Evolutionary conservation across 2,329 filamentous ascomycete genomes (phyloP).

Genomic region (Aphanocladium album): DNA sequence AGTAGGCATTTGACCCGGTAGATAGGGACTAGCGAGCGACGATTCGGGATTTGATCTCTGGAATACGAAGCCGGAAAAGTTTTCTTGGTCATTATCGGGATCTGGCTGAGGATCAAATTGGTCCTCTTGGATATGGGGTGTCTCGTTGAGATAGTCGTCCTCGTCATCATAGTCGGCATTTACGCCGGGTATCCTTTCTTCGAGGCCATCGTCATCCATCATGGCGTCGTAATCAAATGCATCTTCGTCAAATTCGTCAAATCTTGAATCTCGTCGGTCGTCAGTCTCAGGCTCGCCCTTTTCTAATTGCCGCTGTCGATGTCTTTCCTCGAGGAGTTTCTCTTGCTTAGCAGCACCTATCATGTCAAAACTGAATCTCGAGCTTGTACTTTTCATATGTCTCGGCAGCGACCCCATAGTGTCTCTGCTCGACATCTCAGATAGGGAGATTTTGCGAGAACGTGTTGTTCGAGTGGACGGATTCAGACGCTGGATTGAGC

Average conservation of each 20-base stretch:
- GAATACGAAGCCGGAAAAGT: constrained; percentile 50
- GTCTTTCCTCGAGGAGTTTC: constrained; percentile 67
- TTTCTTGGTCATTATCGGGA: constrained; percentile 53
- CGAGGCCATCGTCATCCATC: constrained; percentile 60
- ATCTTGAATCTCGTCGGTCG: constrained; percentile 45
- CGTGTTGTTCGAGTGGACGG: constrained; percentile 29
- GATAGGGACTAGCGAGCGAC: constrained; percentile 45
- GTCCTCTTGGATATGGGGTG: constrained; percentile 21
- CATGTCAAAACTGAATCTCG: constrained; percentile 79
- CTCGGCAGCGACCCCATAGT: constrained; percentile 48
- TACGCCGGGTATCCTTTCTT: constrained; percentile 62
- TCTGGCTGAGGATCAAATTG: constrained; percentile 30
- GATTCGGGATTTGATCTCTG: constrained; percentile 41
- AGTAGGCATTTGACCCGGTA: constrained; percentile 42
- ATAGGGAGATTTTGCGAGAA: constrained; percentile 51
- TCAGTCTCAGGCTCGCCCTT: constrained; percentile 42
- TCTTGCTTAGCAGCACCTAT: constrained; percentile 63
- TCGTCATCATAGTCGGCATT: constrained; percentile 44
- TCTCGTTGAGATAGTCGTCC: constrained; percentile 29
- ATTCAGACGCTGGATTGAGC: not conserved
- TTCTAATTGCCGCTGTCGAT: constrained; percentile 61
- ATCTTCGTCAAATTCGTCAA: constrained; percentile 59
- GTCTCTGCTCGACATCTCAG: constrained; percentile 41
- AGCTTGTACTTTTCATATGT: constrained; percentile 72
- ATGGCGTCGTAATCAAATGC: constrained; percentile 57